Conservation (phyloP, 257 asterid genomes). For the Nicotiana undulata region DNA sequence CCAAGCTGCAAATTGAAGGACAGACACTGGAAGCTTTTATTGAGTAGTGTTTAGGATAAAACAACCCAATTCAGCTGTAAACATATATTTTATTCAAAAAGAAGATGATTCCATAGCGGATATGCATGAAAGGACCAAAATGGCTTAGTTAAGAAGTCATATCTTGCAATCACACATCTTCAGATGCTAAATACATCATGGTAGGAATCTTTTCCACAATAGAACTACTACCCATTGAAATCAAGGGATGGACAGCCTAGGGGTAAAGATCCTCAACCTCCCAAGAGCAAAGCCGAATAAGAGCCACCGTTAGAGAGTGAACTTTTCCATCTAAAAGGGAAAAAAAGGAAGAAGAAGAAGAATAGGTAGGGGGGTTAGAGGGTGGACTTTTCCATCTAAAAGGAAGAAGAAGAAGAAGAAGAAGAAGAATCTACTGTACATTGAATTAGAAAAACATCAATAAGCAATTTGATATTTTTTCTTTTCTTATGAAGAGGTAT, state of each 20-base stretch:
- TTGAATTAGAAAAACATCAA: neutral
- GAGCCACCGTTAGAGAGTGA: too few relatives aligned
- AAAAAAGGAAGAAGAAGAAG: neutral
- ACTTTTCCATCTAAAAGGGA: too few relatives aligned
- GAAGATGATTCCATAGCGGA: neutral
- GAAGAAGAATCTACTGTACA: neutral
- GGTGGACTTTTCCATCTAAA: too few relatives aligned
- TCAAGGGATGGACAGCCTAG: too few relatives aligned
- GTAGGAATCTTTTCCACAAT: too few relatives aligned
- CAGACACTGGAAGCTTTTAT: neutral
- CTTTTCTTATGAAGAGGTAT: neutral
- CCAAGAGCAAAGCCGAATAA: neutral
- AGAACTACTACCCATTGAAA: too few relatives aligned
- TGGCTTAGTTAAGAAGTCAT: neutral
- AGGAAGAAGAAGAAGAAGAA: too few relatives aligned
- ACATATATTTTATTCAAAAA: neutral
- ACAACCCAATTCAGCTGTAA: neutral
- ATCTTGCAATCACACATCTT: neutral
- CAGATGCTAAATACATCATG: too few relatives aligned
- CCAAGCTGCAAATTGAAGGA: neutral
- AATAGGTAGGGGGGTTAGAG: too few relatives aligned
- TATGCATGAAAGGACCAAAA: neutral
- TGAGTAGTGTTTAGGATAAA: neutral
- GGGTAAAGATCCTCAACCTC: neutral
- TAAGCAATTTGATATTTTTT: neutral